phyloP scores from a whole-genome alignment of 208 protist genomes.

The Trypanosoma lewisi region DNA sequence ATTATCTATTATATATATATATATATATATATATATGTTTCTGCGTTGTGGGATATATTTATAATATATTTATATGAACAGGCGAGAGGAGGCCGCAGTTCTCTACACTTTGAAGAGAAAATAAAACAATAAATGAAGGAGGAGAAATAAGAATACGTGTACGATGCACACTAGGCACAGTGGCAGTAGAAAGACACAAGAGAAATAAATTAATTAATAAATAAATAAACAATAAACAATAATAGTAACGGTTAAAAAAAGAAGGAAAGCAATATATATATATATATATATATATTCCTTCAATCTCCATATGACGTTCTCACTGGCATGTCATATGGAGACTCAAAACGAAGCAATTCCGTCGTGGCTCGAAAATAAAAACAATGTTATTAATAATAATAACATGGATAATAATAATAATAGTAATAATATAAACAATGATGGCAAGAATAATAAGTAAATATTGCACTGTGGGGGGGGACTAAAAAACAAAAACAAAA shows the following conservation, averaged over 20 bases:
- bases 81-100: neutral
- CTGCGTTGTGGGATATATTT: too few species aligned
- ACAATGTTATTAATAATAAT: conserved; percentile 2
- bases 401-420: neutral
- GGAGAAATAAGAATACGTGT: neutral
- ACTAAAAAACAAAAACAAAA: conserved; percentile 13
- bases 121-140: neutral
- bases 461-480: neutral
- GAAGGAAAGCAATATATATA: neutral
- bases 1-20: too few species aligned
- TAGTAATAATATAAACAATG: neutral
- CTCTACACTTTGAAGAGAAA: neutral
- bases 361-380: too few species aligned
- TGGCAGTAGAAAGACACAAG: too few species aligned
- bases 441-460: conserved; percentile 2
- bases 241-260: neutral
- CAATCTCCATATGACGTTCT: too few species aligned
- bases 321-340: too few species aligned
- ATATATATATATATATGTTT: too few species aligned
- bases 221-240: neutral
- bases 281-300: conserved; percentile 8
- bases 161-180: too few species aligned
- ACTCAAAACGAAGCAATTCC: too few species aligned
- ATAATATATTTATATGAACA: too few species aligned
- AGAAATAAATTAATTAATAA: too few species aligned